Percentiles rank a stretch among this genome's conserved stretches.
These are phyloP conservation scores for Akebia trifoliata DNA, from an alignment of 164 flowering plant species.

Conservation along the genomic window DNA sequence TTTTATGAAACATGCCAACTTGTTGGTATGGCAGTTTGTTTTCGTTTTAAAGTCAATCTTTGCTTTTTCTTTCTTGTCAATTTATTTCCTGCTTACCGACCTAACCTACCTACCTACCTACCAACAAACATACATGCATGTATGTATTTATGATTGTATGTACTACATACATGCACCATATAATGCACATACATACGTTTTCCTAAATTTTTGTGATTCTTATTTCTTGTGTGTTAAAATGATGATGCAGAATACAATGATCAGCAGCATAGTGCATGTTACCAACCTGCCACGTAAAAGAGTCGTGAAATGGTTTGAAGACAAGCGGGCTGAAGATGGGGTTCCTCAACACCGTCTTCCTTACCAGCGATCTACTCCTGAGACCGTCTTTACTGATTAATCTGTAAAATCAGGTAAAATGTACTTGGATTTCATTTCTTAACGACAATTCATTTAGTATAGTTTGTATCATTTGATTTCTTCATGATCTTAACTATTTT, in stretches of 20 bases:
- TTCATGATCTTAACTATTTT: too few species aligned
- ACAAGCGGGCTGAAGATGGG: constrained; percentile 74
- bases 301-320: constrained; percentile 91
- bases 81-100: not conserved
- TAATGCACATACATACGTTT: not conserved
- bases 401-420: constrained; percentile 2
- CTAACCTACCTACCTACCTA: constrained; percentile 2
- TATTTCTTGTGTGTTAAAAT: not conserved
- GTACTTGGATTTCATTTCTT: not conserved
- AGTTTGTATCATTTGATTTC: too few species aligned
- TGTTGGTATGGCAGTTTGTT: not conserved
- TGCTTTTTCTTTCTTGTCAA: not conserved
- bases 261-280: constrained; percentile 84
- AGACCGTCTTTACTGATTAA: constrained; percentile 12
- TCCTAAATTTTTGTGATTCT: not conserved
- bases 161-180: not conserved
- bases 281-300: constrained; percentile 76
- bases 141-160: not conserved
- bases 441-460: not conserved
- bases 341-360: constrained; percentile 57
- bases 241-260: constrained; percentile 30
- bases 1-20: not conserved
- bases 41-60: not conserved
- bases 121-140: not conserved
- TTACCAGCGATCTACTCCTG: constrained; percentile 24